phyloP scores from a whole-genome alignment of 495 filamentous ascomycete species.

The Xylaria telfairii region DNA sequence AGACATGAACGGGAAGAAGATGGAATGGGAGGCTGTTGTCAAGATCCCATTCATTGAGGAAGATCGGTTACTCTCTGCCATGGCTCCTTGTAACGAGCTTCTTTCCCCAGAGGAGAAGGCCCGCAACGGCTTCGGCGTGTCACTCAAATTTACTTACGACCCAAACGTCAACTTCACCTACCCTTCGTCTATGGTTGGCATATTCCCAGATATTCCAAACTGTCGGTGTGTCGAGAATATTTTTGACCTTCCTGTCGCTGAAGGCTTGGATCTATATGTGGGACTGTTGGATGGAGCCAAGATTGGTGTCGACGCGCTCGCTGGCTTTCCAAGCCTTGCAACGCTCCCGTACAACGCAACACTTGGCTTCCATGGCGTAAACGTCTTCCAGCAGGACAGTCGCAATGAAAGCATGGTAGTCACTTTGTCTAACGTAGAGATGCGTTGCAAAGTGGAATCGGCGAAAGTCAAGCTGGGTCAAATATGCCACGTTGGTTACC shows the following conservation, averaged over 20 bases:
- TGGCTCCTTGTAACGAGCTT: constrained; percentile 79
- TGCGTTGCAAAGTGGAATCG: constrained; percentile 68
- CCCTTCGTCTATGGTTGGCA: constrained; percentile 81
- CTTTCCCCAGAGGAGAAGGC: constrained; percentile 77
- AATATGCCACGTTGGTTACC: constrained; percentile 91
- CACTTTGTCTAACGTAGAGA: constrained; percentile 76
- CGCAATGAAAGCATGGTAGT: constrained; percentile 97
- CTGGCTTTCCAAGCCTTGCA: constrained; percentile 90
- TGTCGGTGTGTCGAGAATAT: constrained; percentile 94
- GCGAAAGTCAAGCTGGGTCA: constrained; percentile 83
- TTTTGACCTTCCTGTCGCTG: constrained; percentile 90
- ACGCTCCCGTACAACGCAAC: constrained; percentile 79
- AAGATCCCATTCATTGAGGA: constrained; percentile 99
- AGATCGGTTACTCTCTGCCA: constrained; percentile 77
- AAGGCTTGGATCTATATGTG: constrained; percentile 84
- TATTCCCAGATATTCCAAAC: constrained; percentile 87
- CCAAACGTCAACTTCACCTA: constrained; percentile 78
- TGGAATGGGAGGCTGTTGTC: constrained; percentile 99
- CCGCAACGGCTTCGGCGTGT: constrained; percentile 89
- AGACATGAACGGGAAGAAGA: constrained; percentile 99
- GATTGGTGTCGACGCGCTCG: constrained; percentile 78
- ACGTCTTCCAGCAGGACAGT: constrained; percentile 96
- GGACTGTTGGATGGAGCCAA: constrained; percentile 89
- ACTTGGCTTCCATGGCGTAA: constrained; percentile 89
- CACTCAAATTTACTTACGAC: constrained; percentile 90